Base-by-base conservation (phyloP, 352 stramenopile species). In the Phytopythium oedochilum region DNA sequence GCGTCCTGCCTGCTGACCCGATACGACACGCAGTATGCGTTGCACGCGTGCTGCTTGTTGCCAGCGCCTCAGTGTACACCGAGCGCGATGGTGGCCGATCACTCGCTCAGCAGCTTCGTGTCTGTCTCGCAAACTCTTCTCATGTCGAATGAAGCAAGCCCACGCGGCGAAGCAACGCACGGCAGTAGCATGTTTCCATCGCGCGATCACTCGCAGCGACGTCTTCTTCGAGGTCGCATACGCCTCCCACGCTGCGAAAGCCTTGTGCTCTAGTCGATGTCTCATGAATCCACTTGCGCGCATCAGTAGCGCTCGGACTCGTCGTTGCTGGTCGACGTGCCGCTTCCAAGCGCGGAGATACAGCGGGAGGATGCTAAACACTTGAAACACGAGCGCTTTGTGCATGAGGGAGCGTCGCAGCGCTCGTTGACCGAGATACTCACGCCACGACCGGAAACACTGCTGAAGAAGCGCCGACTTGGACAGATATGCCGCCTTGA, bases 341-440 rank as follows among this genome's bases (percentile, higher is more conserved):
- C 28, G 26, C 35, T 53, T 70, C 78, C 78, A 83, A 0, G 35
- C 45, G 2, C 36, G n/a, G 28, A 85, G 80, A 59, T 61, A 55
- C 15, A 53, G 44, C 0, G 71, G 71, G 1, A 83, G 45, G 0
- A 79, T 5, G 10, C 58, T 65, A n/a, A 81, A 75, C 8, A 72
- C 67, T 2, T 64, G 70, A 36, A 83, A 86, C 0, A 68, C 70
- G 10, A 47, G 5, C 2, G 77, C 77, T 18, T 78, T 78, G 12
- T 82, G 40, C 42, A 62, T 51, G 7, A 83, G 64, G 0, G 48
- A 15, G 12, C 46, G 38, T 3, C 38, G 49, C 3, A 77, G 50
- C 5, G 28, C 38, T 8, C 59, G 51, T 26, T 54, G 26, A 1
- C 15, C n/a, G 9, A 58, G 23, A 38, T 75, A 75, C 15, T 26